Evolutionary conservation across 2,329 filamentous ascomycete species (phyloP), one percentile per base, ranked within the genome.

Genomic region (Colletotrichum sidae): DNA sequence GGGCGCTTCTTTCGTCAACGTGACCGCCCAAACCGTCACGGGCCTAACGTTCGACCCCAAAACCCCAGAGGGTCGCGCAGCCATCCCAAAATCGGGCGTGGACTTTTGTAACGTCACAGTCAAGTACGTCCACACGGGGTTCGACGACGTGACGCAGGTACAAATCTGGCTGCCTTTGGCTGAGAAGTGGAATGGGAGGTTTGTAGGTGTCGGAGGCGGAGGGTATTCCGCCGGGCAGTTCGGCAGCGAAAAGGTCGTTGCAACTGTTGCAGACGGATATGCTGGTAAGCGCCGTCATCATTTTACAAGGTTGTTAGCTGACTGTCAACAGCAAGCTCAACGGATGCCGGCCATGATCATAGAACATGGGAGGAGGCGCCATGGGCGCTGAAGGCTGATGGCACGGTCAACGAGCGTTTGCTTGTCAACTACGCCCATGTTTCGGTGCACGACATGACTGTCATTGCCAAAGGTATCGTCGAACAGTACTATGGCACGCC

Each of bases 401-500:
- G 72, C 8, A 71, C 44, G 13, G 34, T 65, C 39, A 60, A 68
- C 25, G n/a, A 53, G 50, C 45, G 52, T n/a, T 13, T 57, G 33
- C 38, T 68, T 8, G 42, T 47, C 12, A 68, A 67, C 34, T 62
- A 57, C n/a, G 67, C 54, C 1, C 60, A 67, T 17, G 59, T 62
- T 8, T 54, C 67, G 25, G 63, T 68, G 45, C 64, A 67, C 35
- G 67, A 68, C 41, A 62, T 81, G 46, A 80, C 83, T 0, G 75
- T 82, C 8, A 69, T 84, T 4, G 81, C 80, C 33, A 88, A 88
- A 70, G 67, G 77, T 5, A 67, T 88, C 35, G 78, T 80, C 3
- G 69, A 79, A 34, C 71, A 75, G 10, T 87, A 83, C 71, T 88
- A 88, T 69, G 75, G 77, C 34, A 66, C 70, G 1, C 76, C 79